Percentiles rank a stretch among this genome's conserved stretches.
These are phyloP conservation scores for Zymoseptoria brevis DNA, from an alignment of 2,329 filamentous ascomycete genomes.

Conservation along the genomic window DNA sequence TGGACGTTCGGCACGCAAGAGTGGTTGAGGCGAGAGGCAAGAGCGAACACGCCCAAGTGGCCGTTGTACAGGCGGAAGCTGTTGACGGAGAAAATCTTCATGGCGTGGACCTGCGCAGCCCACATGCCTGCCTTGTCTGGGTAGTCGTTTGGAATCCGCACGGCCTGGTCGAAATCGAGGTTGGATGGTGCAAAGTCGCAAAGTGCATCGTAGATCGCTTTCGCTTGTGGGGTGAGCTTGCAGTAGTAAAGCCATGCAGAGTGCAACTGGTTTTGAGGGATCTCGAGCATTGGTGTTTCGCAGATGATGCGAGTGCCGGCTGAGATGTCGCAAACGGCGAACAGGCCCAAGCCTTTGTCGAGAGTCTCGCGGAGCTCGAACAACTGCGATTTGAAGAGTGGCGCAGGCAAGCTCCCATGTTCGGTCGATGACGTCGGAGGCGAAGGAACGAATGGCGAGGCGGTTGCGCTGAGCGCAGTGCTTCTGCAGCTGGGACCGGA, in stretches of 20 bases:
- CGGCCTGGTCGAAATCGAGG: slow-evolving; percentile 15
- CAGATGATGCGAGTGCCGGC: slow-evolving; percentile 21
- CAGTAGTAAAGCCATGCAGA: slow-evolving; percentile 15
- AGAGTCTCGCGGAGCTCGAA: slow-evolving; percentile 12
- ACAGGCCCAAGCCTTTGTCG: slow-evolving; percentile 21
- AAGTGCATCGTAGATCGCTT: slow-evolving; percentile 16
- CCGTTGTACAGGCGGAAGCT: slow-evolving; percentile 14
- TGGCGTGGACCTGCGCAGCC: slow-evolving; percentile 15
- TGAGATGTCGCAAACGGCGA: slow-evolving; percentile 17
- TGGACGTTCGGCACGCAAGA: slow-evolving; percentile 19
- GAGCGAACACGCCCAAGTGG: slow-evolving; percentile 13
- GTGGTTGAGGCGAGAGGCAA: slow-evolving; percentile 19
- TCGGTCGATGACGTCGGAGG: not conserved
- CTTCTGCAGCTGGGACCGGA: not conserved
- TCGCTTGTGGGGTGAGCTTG: slow-evolving; percentile 9
- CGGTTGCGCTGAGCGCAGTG: not conserved
- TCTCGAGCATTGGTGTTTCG: slow-evolving; percentile 18
- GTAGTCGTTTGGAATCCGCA: slow-evolving; percentile 5
- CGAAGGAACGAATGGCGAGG: not conserved
- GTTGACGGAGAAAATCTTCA: slow-evolving; percentile 23
- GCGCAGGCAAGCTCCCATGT: not conserved
- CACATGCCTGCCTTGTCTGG: slow-evolving; percentile 3
- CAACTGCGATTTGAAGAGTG: not conserved
- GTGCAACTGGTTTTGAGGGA: slow-evolving; percentile 9
- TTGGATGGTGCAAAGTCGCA: slow-evolving; percentile 10